These are phyloP conservation scores for Xerocomus nothofagi DNA, from an alignment of 1,284 basidiomycete genomes.

Conservation along the genomic window DNA sequence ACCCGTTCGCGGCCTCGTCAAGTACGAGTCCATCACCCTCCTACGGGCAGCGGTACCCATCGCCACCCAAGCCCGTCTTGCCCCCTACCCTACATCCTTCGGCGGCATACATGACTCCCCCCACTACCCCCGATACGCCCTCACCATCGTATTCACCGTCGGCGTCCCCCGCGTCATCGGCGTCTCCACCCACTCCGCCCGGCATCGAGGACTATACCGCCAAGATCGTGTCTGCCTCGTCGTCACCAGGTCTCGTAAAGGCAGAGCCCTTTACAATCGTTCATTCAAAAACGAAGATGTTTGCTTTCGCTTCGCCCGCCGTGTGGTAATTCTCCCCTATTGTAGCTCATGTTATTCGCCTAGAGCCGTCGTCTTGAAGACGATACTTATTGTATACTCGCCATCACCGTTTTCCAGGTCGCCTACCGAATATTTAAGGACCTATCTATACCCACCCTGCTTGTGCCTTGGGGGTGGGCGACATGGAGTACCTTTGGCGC, in stretches of 20 bases:
- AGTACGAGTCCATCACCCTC: slow-evolving; percentile 50
- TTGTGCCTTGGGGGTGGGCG: slow-evolving; percentile 22
- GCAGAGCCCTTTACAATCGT: slow-evolving; percentile 31
- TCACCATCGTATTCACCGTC: slow-evolving; percentile 49
- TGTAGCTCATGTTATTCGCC: slow-evolving; percentile 24
- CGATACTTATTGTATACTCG: slow-evolving; percentile 29
- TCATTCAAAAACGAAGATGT: slow-evolving; percentile 45
- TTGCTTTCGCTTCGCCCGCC: slow-evolving; percentile 47
- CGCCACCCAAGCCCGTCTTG: slow-evolving; percentile 39
- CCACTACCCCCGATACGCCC: slow-evolving; percentile 49
- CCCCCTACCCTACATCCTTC: slow-evolving; percentile 24
- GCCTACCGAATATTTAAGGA: slow-evolving; percentile 33
- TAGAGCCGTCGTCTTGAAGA: slow-evolving; percentile 37
- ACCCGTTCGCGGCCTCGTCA: slow-evolving; percentile 52
- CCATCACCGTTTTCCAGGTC: slow-evolving; percentile 15
- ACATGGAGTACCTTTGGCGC: slow-evolving; percentile 22
- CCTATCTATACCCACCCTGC: slow-evolving; percentile 35
- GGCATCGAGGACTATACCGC: slow-evolving; percentile 47
- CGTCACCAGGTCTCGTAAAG: slow-evolving; percentile 36
- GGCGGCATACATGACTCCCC: slow-evolving; percentile 31
- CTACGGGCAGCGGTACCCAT: slow-evolving; percentile 46
- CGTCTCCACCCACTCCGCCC: slow-evolving; percentile 53
- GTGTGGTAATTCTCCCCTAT: slow-evolving; percentile 42
- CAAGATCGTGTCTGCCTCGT: slow-evolving; percentile 46
- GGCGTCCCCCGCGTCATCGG: slow-evolving; percentile 55